Evolutionary conservation across 2,329 filamentous ascomycete species (phyloP).

Genomic region (Ascochyta pisi): DNA sequence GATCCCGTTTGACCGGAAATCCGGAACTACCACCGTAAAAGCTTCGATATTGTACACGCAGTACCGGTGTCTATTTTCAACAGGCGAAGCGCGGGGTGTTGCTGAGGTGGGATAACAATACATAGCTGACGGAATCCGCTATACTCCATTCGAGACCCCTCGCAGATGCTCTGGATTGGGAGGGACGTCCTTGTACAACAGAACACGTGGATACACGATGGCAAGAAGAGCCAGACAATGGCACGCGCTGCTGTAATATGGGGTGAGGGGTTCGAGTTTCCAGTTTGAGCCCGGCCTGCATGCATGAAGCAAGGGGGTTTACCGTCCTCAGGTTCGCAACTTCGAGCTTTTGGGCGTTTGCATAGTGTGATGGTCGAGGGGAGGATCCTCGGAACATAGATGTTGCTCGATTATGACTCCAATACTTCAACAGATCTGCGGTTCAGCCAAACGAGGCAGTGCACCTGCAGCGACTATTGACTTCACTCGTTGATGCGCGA

Average conservation of each 20-base stretch:
- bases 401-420: neutral
- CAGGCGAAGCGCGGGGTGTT: neutral
- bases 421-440: slow-evolving; percentile 1
- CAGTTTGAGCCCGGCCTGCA: slow-evolving; percentile 10
- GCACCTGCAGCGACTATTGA: neutral
- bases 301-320: slow-evolving; percentile 4
- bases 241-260: slow-evolving; percentile 27
- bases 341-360: neutral
- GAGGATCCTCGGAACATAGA: neutral
- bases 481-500: neutral
- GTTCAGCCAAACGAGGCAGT: neutral
- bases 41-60: slow-evolving; percentile 3
- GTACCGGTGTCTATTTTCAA: slow-evolving; percentile 2
- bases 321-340: neutral
- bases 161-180: slow-evolving; percentile 29
- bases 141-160: slow-evolving; percentile 23
- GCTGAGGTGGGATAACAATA: slow-evolving; percentile 9
- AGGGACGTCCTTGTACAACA: slow-evolving; percentile 30
- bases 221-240: slow-evolving; percentile 11
- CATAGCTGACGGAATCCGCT: slow-evolving; percentile 15
- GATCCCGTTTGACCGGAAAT: slow-evolving; percentile 10
- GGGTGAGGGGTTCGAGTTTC: slow-evolving; percentile 6
- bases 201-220: slow-evolving; percentile 28
- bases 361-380: neutral
- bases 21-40: neutral